Conservation (phyloP, 176 grass and related monocot genomes). For the Aegilops tauschii region DNA sequence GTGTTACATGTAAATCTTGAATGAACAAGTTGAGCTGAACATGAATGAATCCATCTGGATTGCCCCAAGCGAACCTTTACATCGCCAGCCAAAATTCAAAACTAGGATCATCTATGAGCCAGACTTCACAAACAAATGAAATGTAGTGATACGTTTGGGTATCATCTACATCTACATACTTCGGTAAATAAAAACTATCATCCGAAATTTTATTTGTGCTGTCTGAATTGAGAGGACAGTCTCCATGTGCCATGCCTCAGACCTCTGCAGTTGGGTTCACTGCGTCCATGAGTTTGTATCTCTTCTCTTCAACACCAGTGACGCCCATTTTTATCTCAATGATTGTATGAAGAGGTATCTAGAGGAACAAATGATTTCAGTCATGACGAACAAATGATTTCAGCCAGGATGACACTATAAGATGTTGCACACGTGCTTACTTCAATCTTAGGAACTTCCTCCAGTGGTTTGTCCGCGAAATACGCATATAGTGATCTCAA, state of each 20-base stretch:
- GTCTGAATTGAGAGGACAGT: constrained; percentile 12
- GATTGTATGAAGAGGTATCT: constrained; percentile 97
- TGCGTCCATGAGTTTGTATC: constrained; percentile 95
- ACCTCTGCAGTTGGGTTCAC: constrained; percentile 39
- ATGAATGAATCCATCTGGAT: not conserved
- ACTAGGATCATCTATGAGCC: not conserved
- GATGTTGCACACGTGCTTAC: constrained; percentile 33
- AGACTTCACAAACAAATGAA: not conserved
- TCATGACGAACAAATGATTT: constrained; percentile 7
- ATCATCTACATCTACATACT: not conserved
- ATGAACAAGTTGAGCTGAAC: no score
- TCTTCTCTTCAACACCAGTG: constrained; percentile 93
- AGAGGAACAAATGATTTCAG: constrained; percentile 20
- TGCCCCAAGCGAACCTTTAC: not conserved
- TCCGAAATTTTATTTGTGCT: constrained; percentile 5
- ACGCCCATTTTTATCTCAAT: constrained; percentile 99
- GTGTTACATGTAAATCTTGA: no score
- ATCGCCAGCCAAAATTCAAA: constrained; percentile 6
- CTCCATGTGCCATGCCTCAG: constrained; percentile 23
- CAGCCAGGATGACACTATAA: constrained; percentile 1
- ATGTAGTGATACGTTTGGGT: not conserved
- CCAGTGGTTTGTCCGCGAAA: constrained; percentile 85
- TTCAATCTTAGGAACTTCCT: constrained; percentile 90
- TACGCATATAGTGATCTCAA: constrained; percentile 98
- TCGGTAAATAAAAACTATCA: not conserved